Conservation (phyloP, 805 yeast genomes). For the Candida ipomoeae region DNA sequence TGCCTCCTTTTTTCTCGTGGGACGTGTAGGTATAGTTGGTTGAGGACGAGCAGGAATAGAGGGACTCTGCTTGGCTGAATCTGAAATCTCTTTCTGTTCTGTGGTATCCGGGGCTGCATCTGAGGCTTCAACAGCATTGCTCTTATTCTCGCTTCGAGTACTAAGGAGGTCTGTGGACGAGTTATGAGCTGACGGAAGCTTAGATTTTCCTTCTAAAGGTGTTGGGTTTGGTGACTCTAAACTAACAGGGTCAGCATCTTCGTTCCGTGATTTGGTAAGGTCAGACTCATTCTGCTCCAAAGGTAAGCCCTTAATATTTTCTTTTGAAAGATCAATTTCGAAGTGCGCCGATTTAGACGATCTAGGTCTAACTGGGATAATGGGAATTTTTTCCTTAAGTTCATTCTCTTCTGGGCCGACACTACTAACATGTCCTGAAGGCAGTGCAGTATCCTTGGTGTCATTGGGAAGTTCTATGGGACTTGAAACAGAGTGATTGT, state of each 20-base stretch:
- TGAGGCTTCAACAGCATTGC: neutral
- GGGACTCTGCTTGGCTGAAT: neutral
- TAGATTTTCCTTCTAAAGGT: too few species aligned
- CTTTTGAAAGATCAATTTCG: neutral
- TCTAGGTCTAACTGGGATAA: neutral
- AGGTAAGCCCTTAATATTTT: neutral
- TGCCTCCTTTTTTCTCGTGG: neutral
- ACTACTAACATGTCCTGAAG: neutral
- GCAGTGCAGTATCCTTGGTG: neutral
- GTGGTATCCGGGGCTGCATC: neutral
- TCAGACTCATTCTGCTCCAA: neutral
- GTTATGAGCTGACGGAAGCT: neutral
- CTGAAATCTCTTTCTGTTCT: neutral
- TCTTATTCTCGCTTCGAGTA: too few species aligned
- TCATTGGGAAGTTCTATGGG: neutral
- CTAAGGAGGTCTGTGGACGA: neutral
- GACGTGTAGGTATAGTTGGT: slow-evolving; percentile 9
- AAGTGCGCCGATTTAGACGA: neutral
- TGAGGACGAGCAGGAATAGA: neutral
- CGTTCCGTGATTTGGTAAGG: neutral
- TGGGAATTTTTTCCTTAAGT: neutral
- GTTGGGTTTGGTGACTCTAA: neutral
- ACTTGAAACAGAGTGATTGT: neutral
- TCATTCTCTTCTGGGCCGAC: neutral
- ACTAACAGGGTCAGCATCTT: neutral